Evolutionary conservation across 106 monocot genomes (phyloP), one percentile per base, ranked within the genome.

Genomic region (Narthecium ossifragum): DNA sequence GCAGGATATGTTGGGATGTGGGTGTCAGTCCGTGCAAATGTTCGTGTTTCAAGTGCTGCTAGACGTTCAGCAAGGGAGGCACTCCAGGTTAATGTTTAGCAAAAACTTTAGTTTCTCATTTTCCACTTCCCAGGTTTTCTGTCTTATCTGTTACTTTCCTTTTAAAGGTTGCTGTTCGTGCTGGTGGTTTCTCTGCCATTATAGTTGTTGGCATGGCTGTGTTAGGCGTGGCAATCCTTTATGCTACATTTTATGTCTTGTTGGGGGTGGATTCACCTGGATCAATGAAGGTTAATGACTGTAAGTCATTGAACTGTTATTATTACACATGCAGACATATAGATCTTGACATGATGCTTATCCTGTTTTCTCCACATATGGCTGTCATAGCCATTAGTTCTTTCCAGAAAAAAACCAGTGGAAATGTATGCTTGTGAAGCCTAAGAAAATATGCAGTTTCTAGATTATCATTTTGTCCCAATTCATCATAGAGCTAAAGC

Each of bases 1-100:
- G 98, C 98, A 64, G 98, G 98, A 33, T 99, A 88, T 82, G 87
- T 92, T 75, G 98, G 98, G 28, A 99, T 99, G 98, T 99, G 91
- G 98, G 91, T 99, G 23, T 99, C 98, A 34, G 98, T 99, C 26
- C 91, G 91, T 55, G 98, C 98, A 63, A 99, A 99, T 88, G 91
- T 99, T 61, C 65, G 98, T 40, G 98, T 99, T 20, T 84, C 98
- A 3, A 91, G 98, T 85, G 98, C 98, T 70, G 98, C 98, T 37
- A 81, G 98, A 54, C 91, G 91, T 31, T 85, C 88, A 72, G 84
- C 98, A 57, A 91, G 98, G 62, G 98, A 99, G 70, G 86, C 98
- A 28, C 69, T 99, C 56, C 98, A 99, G 90, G 91, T 99, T 60
- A 26, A 31, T 22, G 12, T 46, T 59, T 43, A 22, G n/a, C n/a